Evolutionary conservation across 2,329 filamentous ascomycete genomes (phyloP).

Genomic region (Tolypocladium album): DNA sequence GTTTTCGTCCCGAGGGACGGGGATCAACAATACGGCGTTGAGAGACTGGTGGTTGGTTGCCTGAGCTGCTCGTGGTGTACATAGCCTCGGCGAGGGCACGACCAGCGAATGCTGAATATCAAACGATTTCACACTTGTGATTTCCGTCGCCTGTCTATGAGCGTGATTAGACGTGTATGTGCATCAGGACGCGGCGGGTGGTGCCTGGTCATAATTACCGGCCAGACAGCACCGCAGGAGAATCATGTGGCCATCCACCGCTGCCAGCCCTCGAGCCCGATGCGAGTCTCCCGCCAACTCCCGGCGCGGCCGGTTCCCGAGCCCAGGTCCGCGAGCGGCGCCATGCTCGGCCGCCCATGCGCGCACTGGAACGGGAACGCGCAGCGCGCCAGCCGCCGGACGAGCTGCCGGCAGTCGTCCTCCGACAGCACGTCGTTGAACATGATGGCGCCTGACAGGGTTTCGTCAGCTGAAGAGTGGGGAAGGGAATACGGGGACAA

Average conservation of each 20-base stretch:
- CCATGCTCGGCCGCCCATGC: constrained; percentile 61
- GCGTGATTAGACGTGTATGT: not conserved
- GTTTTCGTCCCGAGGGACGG: not conserved
- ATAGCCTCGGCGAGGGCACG: not conserved
- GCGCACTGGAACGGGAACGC: constrained; percentile 75
- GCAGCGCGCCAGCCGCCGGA: constrained; percentile 48
- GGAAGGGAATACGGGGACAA: too few species aligned
- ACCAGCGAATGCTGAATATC: not conserved
- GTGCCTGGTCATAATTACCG: not conserved
- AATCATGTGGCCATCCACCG: constrained; percentile 8
- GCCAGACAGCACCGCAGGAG: not conserved
- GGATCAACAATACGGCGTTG: not conserved
- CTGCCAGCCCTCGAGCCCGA: constrained; percentile 9
- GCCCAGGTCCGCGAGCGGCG: constrained; percentile 46
- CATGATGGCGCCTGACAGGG: constrained; percentile 55
- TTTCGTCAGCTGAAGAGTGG: constrained; percentile 3
- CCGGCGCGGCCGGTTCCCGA: constrained; percentile 10
- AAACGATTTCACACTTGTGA: not conserved
- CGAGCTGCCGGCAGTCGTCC: constrained; percentile 46
- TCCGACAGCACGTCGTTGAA: constrained; percentile 62
- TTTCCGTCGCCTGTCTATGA: not conserved
- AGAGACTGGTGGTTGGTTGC: not conserved
- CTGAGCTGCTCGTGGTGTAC: not conserved
- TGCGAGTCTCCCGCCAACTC: constrained; percentile 13
- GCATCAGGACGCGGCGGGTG: not conserved